Conservation (phyloP, 1,139 yeast genomes). For the Candida smagusa region DNA sequence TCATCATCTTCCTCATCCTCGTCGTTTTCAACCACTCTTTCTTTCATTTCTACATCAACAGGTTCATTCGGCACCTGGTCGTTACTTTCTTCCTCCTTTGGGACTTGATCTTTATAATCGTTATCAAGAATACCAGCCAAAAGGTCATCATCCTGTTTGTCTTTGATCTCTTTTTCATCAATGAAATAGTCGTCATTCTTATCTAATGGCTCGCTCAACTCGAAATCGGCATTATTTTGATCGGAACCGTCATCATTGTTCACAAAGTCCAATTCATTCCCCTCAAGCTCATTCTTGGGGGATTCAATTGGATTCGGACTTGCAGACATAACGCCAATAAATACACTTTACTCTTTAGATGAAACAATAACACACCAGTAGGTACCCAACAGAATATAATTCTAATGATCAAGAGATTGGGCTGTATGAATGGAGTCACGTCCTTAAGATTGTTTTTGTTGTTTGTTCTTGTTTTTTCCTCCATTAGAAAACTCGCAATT, state of each 20-base stretch:
- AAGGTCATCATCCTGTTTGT: conserved; percentile 3
- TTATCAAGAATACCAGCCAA: conserved; percentile 6
- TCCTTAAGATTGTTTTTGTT: background rate
- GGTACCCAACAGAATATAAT: too few relatives aligned
- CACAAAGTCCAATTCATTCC: background rate
- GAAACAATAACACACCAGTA: too few relatives aligned
- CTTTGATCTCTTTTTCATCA: background rate
- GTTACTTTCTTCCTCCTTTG: background rate
- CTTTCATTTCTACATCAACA: background rate
- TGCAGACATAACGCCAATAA: conserved; percentile 1
- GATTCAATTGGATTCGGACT: conserved; percentile 4
- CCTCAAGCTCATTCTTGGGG: conserved; percentile 1
- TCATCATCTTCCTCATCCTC: conserved; percentile 6
- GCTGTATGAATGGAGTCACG: too few relatives aligned
- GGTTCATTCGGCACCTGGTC: background rate
- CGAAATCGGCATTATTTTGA: background rate
- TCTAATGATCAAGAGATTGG: too few relatives aligned
- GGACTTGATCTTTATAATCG: background rate
- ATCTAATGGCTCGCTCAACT: background rate
- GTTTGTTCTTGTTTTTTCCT: background rate
- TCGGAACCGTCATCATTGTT: background rate
- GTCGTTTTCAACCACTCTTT: conserved; percentile 1
- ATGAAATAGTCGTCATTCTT: background rate
- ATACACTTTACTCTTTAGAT: too few relatives aligned
- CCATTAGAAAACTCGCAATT: background rate